Evolutionary conservation across 2,329 filamentous ascomycete genomes (phyloP).

Genomic region (Xylariaceae sp.): DNA sequence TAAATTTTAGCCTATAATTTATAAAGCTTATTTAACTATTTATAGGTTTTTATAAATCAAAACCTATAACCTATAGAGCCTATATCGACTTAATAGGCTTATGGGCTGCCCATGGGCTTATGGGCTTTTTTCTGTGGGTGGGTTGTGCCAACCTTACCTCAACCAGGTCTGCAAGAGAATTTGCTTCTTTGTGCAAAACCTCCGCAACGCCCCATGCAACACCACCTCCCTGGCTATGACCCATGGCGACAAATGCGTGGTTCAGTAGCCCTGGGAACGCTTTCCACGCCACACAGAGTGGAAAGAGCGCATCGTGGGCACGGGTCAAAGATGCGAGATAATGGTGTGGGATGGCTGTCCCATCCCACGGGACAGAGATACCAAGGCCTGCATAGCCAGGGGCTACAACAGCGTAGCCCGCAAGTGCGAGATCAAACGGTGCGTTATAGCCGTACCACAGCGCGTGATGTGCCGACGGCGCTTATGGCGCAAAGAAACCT

Average conservation of each 20-base stretch:
- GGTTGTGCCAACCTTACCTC: too few relatives aligned
- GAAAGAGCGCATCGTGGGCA: constrained; percentile 42
- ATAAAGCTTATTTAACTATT: too few relatives aligned
- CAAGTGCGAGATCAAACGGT: constrained; percentile 37
- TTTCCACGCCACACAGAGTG: constrained; percentile 37
- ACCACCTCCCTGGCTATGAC: constrained; percentile 31
- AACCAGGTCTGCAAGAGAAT: constrained; percentile 1
- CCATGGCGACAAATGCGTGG: constrained; percentile 32
- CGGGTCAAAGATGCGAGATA: constrained; percentile 36
- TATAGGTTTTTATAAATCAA: too few relatives aligned
- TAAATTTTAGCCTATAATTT: too few relatives aligned
- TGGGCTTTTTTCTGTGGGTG: too few relatives aligned
- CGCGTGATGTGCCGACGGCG: constrained; percentile 38
- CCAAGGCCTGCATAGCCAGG: constrained; percentile 45
- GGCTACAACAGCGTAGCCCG: constrained; percentile 42
- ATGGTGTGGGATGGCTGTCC: constrained; percentile 36
- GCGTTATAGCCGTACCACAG: constrained; percentile 39
- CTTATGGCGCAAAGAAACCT: constrained; percentile 36
- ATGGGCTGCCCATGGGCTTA: too few relatives aligned
- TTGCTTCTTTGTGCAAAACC: constrained; percentile 18
- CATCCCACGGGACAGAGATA: constrained; percentile 31
- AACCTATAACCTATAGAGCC: too few relatives aligned
- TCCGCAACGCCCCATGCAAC: constrained; percentile 25
- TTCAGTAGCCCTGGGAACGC: constrained; percentile 37
- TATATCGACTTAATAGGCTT: too few relatives aligned